Evolutionary conservation across 768 basidiomycete species (phyloP), one percentile per base, ranked within the genome.

Genomic region (Nidularia sp.): DNA sequence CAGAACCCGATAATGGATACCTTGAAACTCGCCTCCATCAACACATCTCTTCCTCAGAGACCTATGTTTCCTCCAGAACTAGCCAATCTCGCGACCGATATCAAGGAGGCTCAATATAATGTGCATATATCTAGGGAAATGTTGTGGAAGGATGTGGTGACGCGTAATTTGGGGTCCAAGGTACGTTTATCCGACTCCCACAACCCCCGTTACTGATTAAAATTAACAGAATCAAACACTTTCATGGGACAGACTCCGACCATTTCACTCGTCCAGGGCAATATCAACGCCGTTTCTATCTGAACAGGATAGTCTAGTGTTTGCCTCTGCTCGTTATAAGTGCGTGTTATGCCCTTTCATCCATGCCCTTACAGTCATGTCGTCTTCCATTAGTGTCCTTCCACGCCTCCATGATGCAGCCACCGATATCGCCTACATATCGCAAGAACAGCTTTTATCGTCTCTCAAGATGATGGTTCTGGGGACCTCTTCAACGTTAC

Each of bases 1-100:
- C 89, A 90, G 61, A 84, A 92, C 63, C 89, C 88, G 2, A 88
- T 90, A 55, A 70, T 90, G 65, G 83, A 86, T 42, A 68, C 74
- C 13, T 55, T 88, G 22, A 74, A 73, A 33, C 55, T 68, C 13
- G 60, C 68, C 47, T 50, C 56, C 10, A 42, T 50, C 34, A 66
- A 62, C 42, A 53, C 39, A 10, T 54, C 54, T 22, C 41, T 61
- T 18, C 54, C 55, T 42, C 49, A 53, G 46, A 55, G 58, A 34
- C 51, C 35, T 10, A 47, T 52, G 15, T 53, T 70, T 25, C 69
- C 71, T 5, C 47, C 57, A 32, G 70, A 76, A 51, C 61, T 72
- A 12, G 58, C 59, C 9, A 49, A 63, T 6, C 53, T 68, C 7
- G 57, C 65, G 47, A 41, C 12, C 39, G 39, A 18, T 29, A 29